Evolutionary conservation across 208 protist species (phyloP).

Genomic region (Naegleria gruberi): DNA sequence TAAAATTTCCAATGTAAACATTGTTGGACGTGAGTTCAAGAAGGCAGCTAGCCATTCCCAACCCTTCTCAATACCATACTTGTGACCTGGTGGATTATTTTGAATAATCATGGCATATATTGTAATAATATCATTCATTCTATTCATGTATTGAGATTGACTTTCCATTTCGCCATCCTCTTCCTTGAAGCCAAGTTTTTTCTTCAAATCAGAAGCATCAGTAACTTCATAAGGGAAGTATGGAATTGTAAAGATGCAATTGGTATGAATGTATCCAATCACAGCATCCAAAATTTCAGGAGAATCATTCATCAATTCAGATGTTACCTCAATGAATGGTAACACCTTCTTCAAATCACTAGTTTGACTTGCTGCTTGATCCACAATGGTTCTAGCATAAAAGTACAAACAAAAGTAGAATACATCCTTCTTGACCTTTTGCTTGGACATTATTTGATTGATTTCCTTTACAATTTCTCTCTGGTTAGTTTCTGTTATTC

Average conservation of each 20-base stretch:
- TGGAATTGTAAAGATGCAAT: background rate
- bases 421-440: no score
- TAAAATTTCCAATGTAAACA: background rate
- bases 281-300: background rate
- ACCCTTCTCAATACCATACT: background rate
- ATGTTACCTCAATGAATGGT: background rate
- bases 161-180: background rate
- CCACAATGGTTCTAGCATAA: background rate
- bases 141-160: background rate
- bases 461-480: no score
- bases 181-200: background rate
- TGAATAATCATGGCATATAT: background rate
- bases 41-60: background rate
- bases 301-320: background rate
- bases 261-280: background rate
- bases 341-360: background rate
- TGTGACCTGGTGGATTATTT: background rate
- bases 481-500: no score
- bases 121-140: background rate
- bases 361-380: background rate
- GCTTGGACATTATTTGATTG: no score
- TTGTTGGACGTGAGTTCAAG: background rate
- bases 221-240: background rate
- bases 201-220: background rate
- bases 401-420: background rate